Percentiles rank a stretch among this genome's conserved stretches.
phyloP scores from a whole-genome alignment of 2,329 filamentous ascomycete species.

The Alternaria ethzedia region DNA sequence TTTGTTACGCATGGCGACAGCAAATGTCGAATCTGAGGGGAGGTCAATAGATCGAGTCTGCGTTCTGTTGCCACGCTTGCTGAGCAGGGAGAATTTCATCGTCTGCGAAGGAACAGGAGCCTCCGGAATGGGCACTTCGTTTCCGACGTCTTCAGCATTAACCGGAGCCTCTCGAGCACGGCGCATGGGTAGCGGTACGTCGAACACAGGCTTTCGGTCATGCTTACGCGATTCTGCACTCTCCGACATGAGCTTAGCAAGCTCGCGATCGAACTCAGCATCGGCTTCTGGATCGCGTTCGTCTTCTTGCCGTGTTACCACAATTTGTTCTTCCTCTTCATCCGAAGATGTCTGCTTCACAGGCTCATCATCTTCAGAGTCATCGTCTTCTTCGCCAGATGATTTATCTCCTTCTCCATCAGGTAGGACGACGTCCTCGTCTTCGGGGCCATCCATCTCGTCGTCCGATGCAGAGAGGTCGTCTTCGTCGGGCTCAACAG shows the following conservation, averaged over 20 bases:
- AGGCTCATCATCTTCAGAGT: slow-evolving; percentile 55
- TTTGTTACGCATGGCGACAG: slow-evolving; percentile 93
- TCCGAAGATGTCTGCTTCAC: slow-evolving; percentile 65
- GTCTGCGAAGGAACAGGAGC: slow-evolving; percentile 57
- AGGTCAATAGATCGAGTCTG: slow-evolving; percentile 93
- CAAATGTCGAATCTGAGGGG: slow-evolving; percentile 89
- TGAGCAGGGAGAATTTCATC: slow-evolving; percentile 97
- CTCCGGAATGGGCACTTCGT: slow-evolving; percentile 49
- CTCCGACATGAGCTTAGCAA: slow-evolving; percentile 98
- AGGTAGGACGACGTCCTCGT: slow-evolving; percentile 49
- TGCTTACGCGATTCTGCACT: slow-evolving; percentile 95
- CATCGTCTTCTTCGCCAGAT: slow-evolving; percentile 62
- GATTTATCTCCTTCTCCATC: slow-evolving; percentile 63
- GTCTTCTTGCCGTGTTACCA: slow-evolving; percentile 90
- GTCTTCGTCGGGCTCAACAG: slow-evolving; percentile 72
- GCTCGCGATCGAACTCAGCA: slow-evolving; percentile 96
- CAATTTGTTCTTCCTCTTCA: slow-evolving; percentile 83
- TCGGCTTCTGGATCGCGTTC: slow-evolving; percentile 91
- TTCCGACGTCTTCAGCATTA: slow-evolving; percentile 49
- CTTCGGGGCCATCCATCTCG: slow-evolving; percentile 61
- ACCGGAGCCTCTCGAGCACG: slow-evolving; percentile 64
- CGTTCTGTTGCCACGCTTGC: slow-evolving; percentile 93
- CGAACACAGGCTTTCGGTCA: slow-evolving; percentile 91
- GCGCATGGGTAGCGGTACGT: slow-evolving; percentile 95
- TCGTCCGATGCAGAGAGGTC: slow-evolving; percentile 79